Evolutionary conservation across 2,329 filamentous ascomycete genomes (phyloP).

Genomic region (Dothistroma pini): DNA sequence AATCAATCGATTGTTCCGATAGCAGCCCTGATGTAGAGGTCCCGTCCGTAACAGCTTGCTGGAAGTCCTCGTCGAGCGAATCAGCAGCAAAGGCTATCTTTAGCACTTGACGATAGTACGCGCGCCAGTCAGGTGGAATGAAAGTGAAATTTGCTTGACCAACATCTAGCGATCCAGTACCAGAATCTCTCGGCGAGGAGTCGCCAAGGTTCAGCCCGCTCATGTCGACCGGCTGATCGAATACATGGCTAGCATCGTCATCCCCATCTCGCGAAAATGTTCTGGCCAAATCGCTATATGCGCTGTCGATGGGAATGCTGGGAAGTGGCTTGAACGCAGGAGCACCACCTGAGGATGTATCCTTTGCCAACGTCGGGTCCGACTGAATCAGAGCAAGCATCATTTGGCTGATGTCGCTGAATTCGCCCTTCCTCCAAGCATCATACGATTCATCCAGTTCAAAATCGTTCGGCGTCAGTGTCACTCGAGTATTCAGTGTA

Average conservation of each 20-base stretch:
- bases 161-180: slow-evolving; percentile 32
- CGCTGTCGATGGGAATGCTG: slow-evolving; percentile 25
- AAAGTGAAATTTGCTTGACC: slow-evolving; percentile 65
- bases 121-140: slow-evolving; percentile 78
- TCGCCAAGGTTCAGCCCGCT: slow-evolving; percentile 60
- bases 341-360: slow-evolving; percentile 53
- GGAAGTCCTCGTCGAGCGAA: slow-evolving; percentile 52
- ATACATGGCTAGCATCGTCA: slow-evolving; percentile 49
- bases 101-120: slow-evolving; percentile 78
- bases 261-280: slow-evolving; percentile 42
- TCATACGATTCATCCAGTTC: slow-evolving; percentile 84
- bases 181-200: slow-evolving; percentile 39
- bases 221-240: slow-evolving; percentile 67
- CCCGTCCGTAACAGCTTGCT: slow-evolving; percentile 49
- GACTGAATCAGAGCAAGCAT: slow-evolving; percentile 86
- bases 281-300: slow-evolving; percentile 43
- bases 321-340: slow-evolving; percentile 27
- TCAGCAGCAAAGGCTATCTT: slow-evolving; percentile 68
- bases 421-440: slow-evolving; percentile 86
- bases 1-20: slow-evolving; percentile 74
- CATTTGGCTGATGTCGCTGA: slow-evolving; percentile 83
- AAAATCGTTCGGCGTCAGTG: slow-evolving; percentile 81
- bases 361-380: slow-evolving; percentile 80
- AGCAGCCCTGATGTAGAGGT: slow-evolving; percentile 51
- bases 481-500: slow-evolving; percentile 71